phyloP scores from a whole-genome alignment of 441 rosid genomes.

The Jatropha podagrica region DNA sequence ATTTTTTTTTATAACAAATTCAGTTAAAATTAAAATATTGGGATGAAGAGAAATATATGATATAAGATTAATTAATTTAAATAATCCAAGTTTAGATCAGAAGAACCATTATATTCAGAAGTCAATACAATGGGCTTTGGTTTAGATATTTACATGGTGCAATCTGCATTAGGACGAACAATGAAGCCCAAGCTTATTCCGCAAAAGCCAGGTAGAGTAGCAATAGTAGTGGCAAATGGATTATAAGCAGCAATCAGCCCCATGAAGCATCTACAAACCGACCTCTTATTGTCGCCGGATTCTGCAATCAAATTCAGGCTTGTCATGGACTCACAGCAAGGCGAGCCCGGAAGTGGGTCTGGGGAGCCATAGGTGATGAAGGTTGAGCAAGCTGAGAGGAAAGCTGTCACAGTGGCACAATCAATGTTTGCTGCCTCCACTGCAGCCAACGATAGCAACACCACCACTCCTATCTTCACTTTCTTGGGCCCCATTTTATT shows the following conservation, averaged over 20 bases:
- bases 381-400: constrained; percentile 55
- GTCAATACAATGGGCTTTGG: no score
- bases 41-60: no score
- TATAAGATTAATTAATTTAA: no score
- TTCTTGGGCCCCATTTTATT: constrained; percentile 14
- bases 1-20: not conserved
- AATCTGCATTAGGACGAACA: constrained; percentile 62
- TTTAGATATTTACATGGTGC: constrained; percentile 39
- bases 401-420: constrained; percentile 56
- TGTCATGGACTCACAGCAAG: constrained; percentile 67
- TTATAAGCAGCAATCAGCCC: constrained; percentile 44
- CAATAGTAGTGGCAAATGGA: constrained; percentile 63
- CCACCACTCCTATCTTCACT: constrained; percentile 13
- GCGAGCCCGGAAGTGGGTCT: constrained; percentile 68
- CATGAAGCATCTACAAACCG: constrained; percentile 63
- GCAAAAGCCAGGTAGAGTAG: constrained; percentile 77
- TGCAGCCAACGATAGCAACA: constrained; percentile 26
- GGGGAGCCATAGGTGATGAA: constrained; percentile 65
- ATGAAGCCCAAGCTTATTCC: constrained; percentile 64
- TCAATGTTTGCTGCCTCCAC: constrained; percentile 29
- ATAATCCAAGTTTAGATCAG: no score
- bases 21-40: not conserved
- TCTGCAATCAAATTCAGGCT: constrained; percentile 46
- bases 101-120: no score
- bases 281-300: constrained; percentile 32